Evolutionary conservation across 208 protist genomes (phyloP).

Genomic region (Acanthamoeba sp.): DNA sequence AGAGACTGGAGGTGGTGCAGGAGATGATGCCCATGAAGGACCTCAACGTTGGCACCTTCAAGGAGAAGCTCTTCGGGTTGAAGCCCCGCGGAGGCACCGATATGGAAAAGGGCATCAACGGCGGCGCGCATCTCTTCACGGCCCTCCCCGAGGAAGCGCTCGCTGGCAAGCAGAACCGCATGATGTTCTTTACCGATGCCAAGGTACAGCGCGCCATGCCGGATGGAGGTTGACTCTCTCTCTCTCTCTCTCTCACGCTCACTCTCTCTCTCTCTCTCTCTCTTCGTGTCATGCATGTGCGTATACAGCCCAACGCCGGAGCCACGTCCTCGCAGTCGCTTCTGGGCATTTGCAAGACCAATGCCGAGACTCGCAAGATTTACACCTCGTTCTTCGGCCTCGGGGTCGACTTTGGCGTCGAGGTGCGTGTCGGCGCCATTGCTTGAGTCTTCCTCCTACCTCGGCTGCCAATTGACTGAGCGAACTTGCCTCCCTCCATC

Average conservation of each 20-base stretch:
- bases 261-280: neutral
- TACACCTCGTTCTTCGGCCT: slow-evolving; percentile 23
- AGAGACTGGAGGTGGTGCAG: neutral
- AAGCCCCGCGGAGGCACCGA: neutral
- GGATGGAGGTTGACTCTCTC: too few species aligned
- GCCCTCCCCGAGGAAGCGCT: neutral
- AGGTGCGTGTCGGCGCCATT: neutral
- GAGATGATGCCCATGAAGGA: neutral
- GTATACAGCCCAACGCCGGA: neutral
- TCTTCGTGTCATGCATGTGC: neutral
- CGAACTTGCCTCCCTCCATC: too few species aligned
- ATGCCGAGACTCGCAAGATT: neutral
- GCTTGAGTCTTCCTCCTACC: neutral
- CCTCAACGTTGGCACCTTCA: neutral
- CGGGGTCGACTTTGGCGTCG: neutral
- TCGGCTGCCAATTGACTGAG: neutral
- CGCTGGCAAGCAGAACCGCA: neutral
- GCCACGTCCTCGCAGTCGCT: neutral
- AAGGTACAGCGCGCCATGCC: neutral
- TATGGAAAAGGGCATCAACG: neutral
- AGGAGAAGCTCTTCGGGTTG: neutral
- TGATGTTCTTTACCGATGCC: neutral
- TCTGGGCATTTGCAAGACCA: neutral
- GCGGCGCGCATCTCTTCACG: neutral
- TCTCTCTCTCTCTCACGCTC: too few species aligned